Conservation (phyloP, 768 basidiomycete genomes). For the Collybiopsis confluens region DNA sequence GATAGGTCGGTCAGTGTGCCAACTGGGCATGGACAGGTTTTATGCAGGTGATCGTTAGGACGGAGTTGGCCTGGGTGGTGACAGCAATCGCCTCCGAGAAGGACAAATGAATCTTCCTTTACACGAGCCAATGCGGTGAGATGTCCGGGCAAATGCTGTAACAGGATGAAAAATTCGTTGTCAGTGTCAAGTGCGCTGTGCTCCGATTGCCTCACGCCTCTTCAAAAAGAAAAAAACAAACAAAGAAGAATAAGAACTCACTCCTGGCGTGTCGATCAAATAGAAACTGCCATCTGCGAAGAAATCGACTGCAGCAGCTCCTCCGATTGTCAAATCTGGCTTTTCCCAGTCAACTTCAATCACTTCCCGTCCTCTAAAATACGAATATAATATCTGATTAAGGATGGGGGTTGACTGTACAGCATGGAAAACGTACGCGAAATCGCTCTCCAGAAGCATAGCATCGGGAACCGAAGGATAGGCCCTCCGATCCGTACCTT, state of each 20-base stretch:
- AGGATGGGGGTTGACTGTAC: too few relatives aligned
- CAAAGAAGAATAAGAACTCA: too few relatives aligned
- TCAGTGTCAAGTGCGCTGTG: not conserved
- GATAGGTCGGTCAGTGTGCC: too few relatives aligned
- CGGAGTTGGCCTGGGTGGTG: constrained; percentile 17
- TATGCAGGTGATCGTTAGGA: constrained; percentile 13
- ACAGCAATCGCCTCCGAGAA: constrained; percentile 17
- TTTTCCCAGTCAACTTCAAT: constrained; percentile 9
- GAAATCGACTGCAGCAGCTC: constrained; percentile 13
- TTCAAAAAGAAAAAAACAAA: too few relatives aligned
- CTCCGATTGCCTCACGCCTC: too few relatives aligned
- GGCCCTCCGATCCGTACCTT: constrained; percentile 1
- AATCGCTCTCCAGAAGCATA: constrained; percentile 11
- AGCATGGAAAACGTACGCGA: constrained; percentile 9
- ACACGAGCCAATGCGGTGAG: constrained; percentile 16
- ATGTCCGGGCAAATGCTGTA: constrained; percentile 16
- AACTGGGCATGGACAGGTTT: constrained; percentile 10
- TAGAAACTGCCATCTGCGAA: constrained; percentile 20
- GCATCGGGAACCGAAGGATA: constrained; percentile 7
- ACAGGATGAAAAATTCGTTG: not conserved
- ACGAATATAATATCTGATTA: not conserved
- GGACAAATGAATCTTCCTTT: constrained; percentile 14
- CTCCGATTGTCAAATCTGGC: constrained; percentile 12
- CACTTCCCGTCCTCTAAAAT: constrained; percentile 13
- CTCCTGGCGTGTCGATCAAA: constrained; percentile 16